Conservation (phyloP, 1,139 yeast genomes). For the Blastobotrys raffinosifermentans region DNA sequence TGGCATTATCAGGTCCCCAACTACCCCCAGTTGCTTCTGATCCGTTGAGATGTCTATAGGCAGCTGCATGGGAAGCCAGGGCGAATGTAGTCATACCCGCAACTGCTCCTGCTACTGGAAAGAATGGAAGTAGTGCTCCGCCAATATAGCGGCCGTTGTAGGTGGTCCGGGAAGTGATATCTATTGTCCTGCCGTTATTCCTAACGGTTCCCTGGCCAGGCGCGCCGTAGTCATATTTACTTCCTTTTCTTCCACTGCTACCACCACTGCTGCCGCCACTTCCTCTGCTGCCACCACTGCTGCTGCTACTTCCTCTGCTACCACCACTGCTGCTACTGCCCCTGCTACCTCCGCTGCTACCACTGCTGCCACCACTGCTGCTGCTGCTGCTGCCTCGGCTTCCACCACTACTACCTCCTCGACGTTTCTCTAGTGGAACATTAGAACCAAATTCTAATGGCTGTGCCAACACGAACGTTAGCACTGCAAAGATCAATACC, state of each 20-base stretch:
- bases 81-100: conserved; percentile 17
- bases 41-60: conserved; percentile 17
- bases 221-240: conserved; percentile 4
- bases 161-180: conserved; percentile 9
- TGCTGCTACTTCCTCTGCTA: conserved; percentile 9
- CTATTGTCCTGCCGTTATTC: conserved; percentile 7
- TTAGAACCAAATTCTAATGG: too few relatives aligned
- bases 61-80: conserved; percentile 8
- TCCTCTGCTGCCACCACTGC: conserved; percentile 6
- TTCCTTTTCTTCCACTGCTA: conserved; percentile 2
- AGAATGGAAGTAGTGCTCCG: conserved; percentile 20
- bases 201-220: conserved; percentile 12
- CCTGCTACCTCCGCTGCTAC: conserved; percentile 7
- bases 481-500: too few relatives aligned
- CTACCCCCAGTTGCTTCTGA: too few relatives aligned
- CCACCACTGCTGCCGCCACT: conserved; percentile 6
- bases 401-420: conserved; percentile 12
- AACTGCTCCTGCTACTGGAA: conserved; percentile 22
- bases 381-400: conserved; percentile 13
- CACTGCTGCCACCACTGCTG: conserved; percentile 10
- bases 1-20: too few relatives aligned
- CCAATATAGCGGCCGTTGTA: conserved; percentile 21
- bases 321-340: conserved; percentile 6
- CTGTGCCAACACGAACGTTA: too few relatives aligned
- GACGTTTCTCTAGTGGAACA: conserved; percentile 6